Evolutionary conservation across 371 early-diverging fungal species (phyloP).

Genomic region (Mucor velutinosus): DNA sequence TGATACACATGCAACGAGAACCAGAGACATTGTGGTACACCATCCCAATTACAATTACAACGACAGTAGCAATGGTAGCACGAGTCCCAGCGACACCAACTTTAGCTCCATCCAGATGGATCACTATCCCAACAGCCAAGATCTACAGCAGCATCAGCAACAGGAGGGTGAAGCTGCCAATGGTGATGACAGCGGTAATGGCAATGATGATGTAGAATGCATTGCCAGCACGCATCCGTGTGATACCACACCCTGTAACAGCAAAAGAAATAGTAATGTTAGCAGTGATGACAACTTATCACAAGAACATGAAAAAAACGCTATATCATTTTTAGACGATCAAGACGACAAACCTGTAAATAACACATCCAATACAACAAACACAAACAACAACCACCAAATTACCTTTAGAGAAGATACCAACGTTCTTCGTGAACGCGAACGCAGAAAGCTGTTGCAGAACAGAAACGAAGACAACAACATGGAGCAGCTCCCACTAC

Average conservation of each 20-base stretch:
- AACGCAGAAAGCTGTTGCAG: conserved; percentile 19
- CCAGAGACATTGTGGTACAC: conserved; percentile 12
- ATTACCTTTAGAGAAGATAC: conserved; percentile 33
- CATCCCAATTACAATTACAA: conserved; percentile 1
- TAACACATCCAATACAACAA: not conserved
- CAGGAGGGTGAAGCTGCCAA: not conserved
- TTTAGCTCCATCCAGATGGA: conserved; percentile 12
- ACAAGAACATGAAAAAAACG: not conserved
- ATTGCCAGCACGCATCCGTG: conserved; percentile 3
- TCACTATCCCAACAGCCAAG: not conserved
- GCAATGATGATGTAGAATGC: not conserved
- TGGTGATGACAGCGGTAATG: not conserved
- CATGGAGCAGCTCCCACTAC: not conserved
- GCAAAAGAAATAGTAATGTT: not conserved
- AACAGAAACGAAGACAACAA: conserved; percentile 7
- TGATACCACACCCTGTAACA: conserved; percentile 1
- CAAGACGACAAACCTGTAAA: not conserved
- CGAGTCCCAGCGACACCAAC: not conserved
- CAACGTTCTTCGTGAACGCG: conserved; percentile 24
- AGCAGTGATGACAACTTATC: not conserved
- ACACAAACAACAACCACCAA: conserved; percentile 19
- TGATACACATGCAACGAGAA: conserved; percentile 3
- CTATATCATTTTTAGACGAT: not conserved
- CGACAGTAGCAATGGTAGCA: not conserved
- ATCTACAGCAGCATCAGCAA: not conserved